Evolutionary conservation across 768 basidiomycete species (phyloP), one percentile per base, ranked within the genome.

Genomic region (Auriculariales sp.): DNA sequence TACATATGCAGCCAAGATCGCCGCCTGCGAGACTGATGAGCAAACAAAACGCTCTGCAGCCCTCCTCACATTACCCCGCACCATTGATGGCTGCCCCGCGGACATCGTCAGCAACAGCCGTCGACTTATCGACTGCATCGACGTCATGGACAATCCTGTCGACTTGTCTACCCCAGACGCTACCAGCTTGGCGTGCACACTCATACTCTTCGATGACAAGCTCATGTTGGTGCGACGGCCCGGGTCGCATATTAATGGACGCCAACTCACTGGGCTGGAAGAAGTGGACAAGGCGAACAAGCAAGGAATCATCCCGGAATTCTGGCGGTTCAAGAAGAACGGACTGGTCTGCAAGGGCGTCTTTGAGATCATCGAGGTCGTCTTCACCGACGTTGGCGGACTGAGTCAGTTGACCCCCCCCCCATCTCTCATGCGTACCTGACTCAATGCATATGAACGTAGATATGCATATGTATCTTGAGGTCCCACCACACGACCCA

Each of bases 131-230:
- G 92, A 92, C 61, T 89, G 83, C 52, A 82, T 98, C 56, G 95
- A 98, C 60, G 88, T 92, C 4, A 89, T 92, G 58, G 95, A 98
- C 59, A 32, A 64, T 4, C 59, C 61, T 1, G 49, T 56, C 27
- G 59, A 62, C 53, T 9, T 57, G 49, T 17, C 50, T 52, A 22
- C 57, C 52, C 27, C 48, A 50, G 28, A 57, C 22, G 28, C 54
- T 4, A 62, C 77, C 29, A 66, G 68, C 1, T 72, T 94, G 15
- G 83, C 89, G 59, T 93, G 86, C 63, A 88, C 86, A 2, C 67
- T 99, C 27, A 86, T 98, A 62, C 71, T 99, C 42, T 98, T 99
- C 61, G 86, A 92, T 54, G 94, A 99, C 66, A 89, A 89, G 59
- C 69, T 99, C 19, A 73, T 98, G 61, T 79, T 99, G 53, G 85